These are phyloP conservation scores for Novymonas esmeraldas DNA, from an alignment of 208 protist genomes.

Conservation along the genomic window DNA sequence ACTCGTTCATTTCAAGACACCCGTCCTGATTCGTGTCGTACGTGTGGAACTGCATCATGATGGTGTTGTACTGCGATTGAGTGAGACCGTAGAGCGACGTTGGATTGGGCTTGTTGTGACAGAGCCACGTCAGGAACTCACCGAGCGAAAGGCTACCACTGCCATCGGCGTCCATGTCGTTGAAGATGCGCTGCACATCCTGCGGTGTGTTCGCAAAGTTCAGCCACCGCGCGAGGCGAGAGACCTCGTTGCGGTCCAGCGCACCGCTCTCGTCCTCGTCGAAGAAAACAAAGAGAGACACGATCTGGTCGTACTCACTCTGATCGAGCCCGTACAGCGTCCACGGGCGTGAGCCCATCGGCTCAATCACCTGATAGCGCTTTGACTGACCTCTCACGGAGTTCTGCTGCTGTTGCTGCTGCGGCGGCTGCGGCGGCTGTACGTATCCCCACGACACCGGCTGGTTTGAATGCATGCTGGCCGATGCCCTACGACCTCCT, in stretches of 20 bases:
- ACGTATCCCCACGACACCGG: not conserved
- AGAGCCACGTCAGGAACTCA: conserved; percentile 80
- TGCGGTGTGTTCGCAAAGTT: conserved; percentile 71
- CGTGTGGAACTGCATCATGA: conserved; percentile 88
- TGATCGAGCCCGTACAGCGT: conserved; percentile 60
- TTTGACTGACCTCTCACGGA: not conserved
- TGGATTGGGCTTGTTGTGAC: conserved; percentile 78
- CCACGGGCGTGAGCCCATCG: conserved; percentile 51
- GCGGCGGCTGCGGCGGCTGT: not conserved
- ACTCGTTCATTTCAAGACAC: conserved; percentile 58
- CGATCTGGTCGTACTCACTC: conserved; percentile 83
- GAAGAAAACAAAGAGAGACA: conserved; percentile 86
- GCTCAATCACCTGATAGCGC: conserved; percentile 50
- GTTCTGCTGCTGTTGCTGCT: conserved; percentile 20
- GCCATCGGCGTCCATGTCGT: conserved; percentile 72
- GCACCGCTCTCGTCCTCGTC: conserved; percentile 71
- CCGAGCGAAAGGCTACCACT: conserved; percentile 59
- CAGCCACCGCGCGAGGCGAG: conserved; percentile 73
- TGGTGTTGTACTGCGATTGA: conserved; percentile 81
- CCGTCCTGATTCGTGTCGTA: conserved; percentile 82
- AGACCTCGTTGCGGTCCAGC: conserved; percentile 58
- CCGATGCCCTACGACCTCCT: not conserved
- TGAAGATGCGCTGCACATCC: conserved; percentile 80
- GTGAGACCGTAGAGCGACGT: conserved; percentile 73
- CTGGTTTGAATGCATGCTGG: conserved; percentile 8